Evolutionary conservation across 192 early-diverging fungal genomes (phyloP).

Genomic region (Neocallimastix lanati): DNA sequence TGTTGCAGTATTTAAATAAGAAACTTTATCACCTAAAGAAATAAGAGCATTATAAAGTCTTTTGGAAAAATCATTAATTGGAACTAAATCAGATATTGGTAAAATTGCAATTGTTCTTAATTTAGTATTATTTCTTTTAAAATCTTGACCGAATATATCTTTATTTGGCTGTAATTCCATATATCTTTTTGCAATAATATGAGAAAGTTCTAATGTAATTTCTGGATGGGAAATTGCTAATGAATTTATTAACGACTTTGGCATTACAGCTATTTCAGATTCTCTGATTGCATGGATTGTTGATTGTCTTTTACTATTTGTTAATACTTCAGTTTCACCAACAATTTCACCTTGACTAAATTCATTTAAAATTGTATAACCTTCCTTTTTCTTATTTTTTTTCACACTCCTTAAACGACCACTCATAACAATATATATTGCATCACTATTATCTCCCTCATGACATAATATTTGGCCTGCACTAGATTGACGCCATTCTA

Average conservation of each 20-base stretch:
- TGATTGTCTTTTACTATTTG: slow-evolving; percentile 45
- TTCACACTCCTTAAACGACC: slow-evolving; percentile 63
- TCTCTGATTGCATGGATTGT: slow-evolving; percentile 97
- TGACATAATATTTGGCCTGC: slow-evolving; percentile 84
- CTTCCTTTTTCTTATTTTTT: neutral
- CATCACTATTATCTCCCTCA: slow-evolving; percentile 67
- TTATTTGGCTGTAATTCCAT: slow-evolving; percentile 9
- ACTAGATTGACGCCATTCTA: slow-evolving; percentile 89
- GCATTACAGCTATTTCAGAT: slow-evolving; percentile 86
- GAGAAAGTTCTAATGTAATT: slow-evolving; percentile 76
- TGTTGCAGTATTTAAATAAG: slow-evolving; percentile 59
- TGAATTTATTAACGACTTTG: slow-evolving; percentile 83
- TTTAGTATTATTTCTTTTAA: slow-evolving; percentile 74
- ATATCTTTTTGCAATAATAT: slow-evolving; percentile 55
- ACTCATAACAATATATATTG: slow-evolving; percentile 80
- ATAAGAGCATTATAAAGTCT: slow-evolving; percentile 53
- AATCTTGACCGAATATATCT: slow-evolving; percentile 11
- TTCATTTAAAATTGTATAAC: slow-evolving; percentile 57
- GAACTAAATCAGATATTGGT: slow-evolving; percentile 64
- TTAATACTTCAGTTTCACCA: slow-evolving; percentile 84
- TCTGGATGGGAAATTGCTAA: slow-evolving; percentile 74
- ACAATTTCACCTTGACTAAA: slow-evolving; percentile 89
- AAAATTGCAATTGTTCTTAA: slow-evolving; percentile 87
- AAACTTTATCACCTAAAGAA: slow-evolving; percentile 41
- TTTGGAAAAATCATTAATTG: slow-evolving; percentile 74